These are phyloP conservation scores for Euphorbia tirucalli DNA, from an alignment of 345 rosid genomes.

Conservation along the genomic window DNA sequence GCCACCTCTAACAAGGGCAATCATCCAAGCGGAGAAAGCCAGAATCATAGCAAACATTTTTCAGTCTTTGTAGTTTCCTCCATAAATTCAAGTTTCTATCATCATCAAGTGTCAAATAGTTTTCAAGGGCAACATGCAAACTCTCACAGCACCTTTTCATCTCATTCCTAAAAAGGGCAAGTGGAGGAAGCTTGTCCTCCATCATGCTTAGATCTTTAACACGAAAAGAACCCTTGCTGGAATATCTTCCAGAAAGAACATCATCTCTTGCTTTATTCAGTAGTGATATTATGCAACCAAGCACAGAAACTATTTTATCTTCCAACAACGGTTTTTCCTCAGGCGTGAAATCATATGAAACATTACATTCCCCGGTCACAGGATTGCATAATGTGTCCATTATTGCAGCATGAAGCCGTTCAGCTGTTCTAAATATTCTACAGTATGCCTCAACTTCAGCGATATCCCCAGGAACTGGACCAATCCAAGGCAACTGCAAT, in stretches of 20 bases:
- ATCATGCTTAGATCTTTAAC: constrained; percentile 45
- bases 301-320: constrained; percentile 87
- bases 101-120: constrained; percentile 72
- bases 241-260: constrained; percentile 84
- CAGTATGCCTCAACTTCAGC: constrained; percentile 98
- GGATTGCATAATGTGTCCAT: constrained; percentile 97
- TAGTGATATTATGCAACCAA: constrained; percentile 86
- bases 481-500: constrained; percentile 78
- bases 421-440: constrained; percentile 85
- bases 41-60: constrained; percentile 83
- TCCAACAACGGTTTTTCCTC: constrained; percentile 86
- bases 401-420: constrained; percentile 72
- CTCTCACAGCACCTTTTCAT: constrained; percentile 97
- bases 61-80: constrained; percentile 92
- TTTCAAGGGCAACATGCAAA: constrained; percentile 88
- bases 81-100: constrained; percentile 62
- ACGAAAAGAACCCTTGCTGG: constrained; percentile 46
- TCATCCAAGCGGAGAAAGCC: constrained; percentile 74
- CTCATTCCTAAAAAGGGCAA: constrained; percentile 82
- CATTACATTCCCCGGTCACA: constrained; percentile 80
- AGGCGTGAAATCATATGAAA: constrained; percentile 66
- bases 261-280: constrained; percentile 86
- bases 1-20: constrained; percentile 67
- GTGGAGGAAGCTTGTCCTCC: constrained; percentile 84
- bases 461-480: constrained; percentile 95